Evolutionary conservation across 2,329 filamentous ascomycete genomes (phyloP).

Genomic region (Trichophaea hybrida): DNA sequence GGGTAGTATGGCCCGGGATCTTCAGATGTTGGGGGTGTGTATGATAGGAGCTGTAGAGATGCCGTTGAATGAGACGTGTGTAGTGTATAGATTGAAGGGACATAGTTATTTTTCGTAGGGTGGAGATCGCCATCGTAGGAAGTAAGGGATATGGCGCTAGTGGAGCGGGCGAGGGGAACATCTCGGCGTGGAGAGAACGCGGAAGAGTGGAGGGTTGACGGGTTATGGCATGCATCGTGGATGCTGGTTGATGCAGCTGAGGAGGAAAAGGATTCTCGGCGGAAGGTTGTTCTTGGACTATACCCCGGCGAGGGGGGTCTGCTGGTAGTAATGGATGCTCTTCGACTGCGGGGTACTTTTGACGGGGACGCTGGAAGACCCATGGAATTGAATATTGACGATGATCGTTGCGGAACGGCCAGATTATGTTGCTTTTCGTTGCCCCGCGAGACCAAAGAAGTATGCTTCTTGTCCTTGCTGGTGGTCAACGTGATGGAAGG

Average conservation of each 20-base stretch:
- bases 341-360: not conserved
- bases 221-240: conserved; percentile 2
- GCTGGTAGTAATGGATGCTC: not conserved
- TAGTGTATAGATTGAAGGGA: conserved; percentile 46
- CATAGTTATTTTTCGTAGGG: conserved; percentile 19
- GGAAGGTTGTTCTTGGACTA: not conserved
- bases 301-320: not conserved
- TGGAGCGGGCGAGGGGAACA: not conserved
- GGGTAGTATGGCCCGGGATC: conserved; percentile 13
- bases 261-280: conserved; percentile 15
- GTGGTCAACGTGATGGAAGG: not conserved
- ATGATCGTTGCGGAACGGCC: not conserved
- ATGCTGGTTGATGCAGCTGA: conserved; percentile 8
- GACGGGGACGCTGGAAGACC: not conserved
- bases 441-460: not conserved
- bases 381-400: conserved; percentile 1
- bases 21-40: conserved; percentile 35
- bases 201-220: not conserved
- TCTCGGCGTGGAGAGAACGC: conserved; percentile 23
- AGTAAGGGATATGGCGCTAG: not conserved
- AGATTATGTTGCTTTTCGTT: not conserved
- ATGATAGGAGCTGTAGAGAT: conserved; percentile 34
- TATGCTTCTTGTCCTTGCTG: not conserved
- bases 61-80: conserved; percentile 39
- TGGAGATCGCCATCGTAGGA: not conserved